These are phyloP conservation scores for Calonectria pseudoturangicola DNA, from an alignment of 2,329 filamentous ascomycete species.

Conservation along the genomic window DNA sequence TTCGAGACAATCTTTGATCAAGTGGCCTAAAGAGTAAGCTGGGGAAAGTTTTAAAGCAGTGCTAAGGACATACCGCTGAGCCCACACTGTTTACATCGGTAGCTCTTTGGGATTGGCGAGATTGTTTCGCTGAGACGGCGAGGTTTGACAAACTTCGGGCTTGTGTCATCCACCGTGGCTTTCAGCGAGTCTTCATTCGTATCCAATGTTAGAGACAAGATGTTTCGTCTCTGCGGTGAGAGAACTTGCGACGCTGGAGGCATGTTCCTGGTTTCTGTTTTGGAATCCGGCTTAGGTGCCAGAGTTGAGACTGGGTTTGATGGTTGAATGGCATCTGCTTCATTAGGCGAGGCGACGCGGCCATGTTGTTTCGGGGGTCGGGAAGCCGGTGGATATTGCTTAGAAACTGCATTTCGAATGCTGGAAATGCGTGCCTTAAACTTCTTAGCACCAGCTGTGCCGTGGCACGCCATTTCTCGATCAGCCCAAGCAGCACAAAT, in stretches of 20 bases:
- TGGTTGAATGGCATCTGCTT: neutral
- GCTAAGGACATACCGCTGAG: constrained; percentile 31
- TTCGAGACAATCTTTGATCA: constrained; percentile 43
- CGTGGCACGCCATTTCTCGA: neutral
- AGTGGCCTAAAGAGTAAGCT: constrained; percentile 42
- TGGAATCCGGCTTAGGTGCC: no score
- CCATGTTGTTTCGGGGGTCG: neutral
- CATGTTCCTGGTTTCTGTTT: neutral
- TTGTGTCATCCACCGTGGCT: neutral
- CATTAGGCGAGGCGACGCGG: neutral
- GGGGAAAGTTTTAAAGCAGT: neutral
- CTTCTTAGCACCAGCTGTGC: neutral
- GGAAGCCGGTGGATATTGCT: neutral
- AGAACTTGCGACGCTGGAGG: neutral
- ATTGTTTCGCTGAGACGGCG: constrained; percentile 7
- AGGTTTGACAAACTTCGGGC: neutral
- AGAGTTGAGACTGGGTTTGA: neutral
- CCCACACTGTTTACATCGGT: constrained; percentile 37
- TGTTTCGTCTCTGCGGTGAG: constrained; percentile 14
- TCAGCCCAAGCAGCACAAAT: constrained; percentile 9
- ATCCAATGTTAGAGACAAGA: constrained; percentile 17
- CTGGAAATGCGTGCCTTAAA: neutral
- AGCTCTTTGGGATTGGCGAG: constrained; percentile 23
- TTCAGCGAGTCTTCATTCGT: neutral
- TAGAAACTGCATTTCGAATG: neutral